Base-by-base conservation (phyloP, 164 flowering plant genomes). In the Litsea cubeba region DNA sequence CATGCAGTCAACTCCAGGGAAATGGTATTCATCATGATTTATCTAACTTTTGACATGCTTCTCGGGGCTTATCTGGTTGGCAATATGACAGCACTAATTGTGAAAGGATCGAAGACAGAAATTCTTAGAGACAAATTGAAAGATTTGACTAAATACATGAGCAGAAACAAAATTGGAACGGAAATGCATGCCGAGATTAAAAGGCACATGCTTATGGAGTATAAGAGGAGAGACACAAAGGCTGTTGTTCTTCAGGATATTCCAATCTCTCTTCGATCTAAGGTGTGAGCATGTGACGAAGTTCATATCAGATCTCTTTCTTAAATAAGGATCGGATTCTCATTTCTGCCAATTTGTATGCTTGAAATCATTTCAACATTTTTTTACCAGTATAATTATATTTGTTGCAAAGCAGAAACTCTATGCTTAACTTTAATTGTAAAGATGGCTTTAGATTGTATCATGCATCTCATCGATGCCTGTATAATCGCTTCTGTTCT, bases 1-100 rank as follows among this genome's bases (percentile, higher is more conserved):
- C 97, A 90, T 82, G 97, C 94, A 22, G 92, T 92, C 18, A 92
- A 92, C 79, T 18, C 80, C 51, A 86, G 93, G 76, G 97, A 92
- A 73, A 92, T 92, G 97, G 85, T 92, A 82, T 92, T 92, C 74
- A 69, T 90, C 67, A 90, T 92, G 97, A 76, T 88, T 50, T 92
- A 84, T 80, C 86, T 90, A 7, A 90, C 97, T 5, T 89, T 87
- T 71, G 97, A 92, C 68, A 92, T 92, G 97, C 82, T 89, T 79
- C 87, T 92, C 66, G 91, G 97, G 63, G 94, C 97, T 67, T 92
- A 92, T 76, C 77, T 92, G 77, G 80, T 90, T 74, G 97, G 97
- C 84, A 92, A 89, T 83, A 92, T 92, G 91, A 87, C 97, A 1
- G 97, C 97, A 25, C 72, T 92, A 57, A 89, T 92, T 5, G 97